phyloP scores from a whole-genome alignment of 805 yeast genomes.

The Yamadazyma tumulicola region DNA sequence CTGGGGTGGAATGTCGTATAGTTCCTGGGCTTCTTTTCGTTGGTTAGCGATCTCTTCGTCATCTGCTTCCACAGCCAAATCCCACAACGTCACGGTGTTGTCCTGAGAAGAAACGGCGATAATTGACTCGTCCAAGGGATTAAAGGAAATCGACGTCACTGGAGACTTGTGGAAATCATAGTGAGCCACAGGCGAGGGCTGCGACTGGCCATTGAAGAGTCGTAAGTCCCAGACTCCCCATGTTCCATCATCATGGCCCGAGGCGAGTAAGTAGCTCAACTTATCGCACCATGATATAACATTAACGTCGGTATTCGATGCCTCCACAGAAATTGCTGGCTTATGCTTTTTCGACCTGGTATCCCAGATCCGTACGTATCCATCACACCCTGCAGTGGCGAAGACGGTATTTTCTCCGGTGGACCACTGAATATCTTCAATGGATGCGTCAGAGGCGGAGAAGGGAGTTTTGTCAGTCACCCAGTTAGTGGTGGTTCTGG shows the following conservation, averaged over 20 bases:
- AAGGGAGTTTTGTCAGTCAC: slow-evolving; percentile 81
- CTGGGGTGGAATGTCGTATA: slow-evolving; percentile 92
- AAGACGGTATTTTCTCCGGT: slow-evolving; percentile 88
- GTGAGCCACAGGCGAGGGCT: slow-evolving; percentile 83
- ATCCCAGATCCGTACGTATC: slow-evolving; percentile 92
- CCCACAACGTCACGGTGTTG: slow-evolving; percentile 97
- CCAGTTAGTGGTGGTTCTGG: slow-evolving; percentile 77
- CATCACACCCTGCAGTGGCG: slow-evolving; percentile 93
- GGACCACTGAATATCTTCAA: slow-evolving; percentile 97
- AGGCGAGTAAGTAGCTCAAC: slow-evolving; percentile 81
- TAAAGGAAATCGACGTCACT: slow-evolving; percentile 88
- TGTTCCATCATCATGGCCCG: slow-evolving; percentile 95
- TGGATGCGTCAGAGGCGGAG: slow-evolving; percentile 64
- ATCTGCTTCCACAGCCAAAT: slow-evolving; percentile 96
- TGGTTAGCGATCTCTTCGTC: slow-evolving; percentile 94
- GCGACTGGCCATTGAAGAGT: slow-evolving; percentile 56
- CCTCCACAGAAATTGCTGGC: slow-evolving; percentile 83
- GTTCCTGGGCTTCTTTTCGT: slow-evolving; percentile 69
- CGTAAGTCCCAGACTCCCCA: slow-evolving; percentile 99
- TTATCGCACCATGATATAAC: slow-evolving; percentile 94
- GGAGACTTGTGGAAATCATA: slow-evolving; percentile 95
- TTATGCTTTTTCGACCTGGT: slow-evolving; percentile 88
- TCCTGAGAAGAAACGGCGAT: slow-evolving; percentile 96
- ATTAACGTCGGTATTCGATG: slow-evolving; percentile 81
- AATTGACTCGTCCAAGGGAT: slow-evolving; percentile 92